These are phyloP conservation scores for Backusella morwellensis DNA, from an alignment of 192 early-diverging fungal genomes.

Conservation along the genomic window DNA sequence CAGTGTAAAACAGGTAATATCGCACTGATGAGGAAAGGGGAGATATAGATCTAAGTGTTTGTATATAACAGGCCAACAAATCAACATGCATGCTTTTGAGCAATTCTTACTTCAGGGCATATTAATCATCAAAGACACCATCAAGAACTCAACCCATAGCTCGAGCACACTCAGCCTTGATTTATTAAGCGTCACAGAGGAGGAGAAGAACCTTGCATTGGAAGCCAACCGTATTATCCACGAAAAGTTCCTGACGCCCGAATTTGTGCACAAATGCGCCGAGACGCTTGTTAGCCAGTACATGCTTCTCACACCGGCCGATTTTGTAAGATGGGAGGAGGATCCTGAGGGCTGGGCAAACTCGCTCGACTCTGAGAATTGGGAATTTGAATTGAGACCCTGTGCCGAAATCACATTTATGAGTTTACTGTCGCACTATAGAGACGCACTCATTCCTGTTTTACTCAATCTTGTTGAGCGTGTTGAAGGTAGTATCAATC, in stretches of 20 bases:
- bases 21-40: not conserved
- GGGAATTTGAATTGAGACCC: constrained; percentile 75
- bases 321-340: constrained; percentile 78
- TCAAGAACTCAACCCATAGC: constrained; percentile 57
- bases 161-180: constrained; percentile 16
- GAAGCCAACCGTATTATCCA: constrained; percentile 58
- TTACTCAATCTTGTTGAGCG: constrained; percentile 59
- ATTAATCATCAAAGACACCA: constrained; percentile 59
- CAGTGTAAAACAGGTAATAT: constrained; percentile 2
- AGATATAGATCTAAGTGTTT: not conserved
- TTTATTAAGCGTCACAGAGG: constrained; percentile 25
- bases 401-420: constrained; percentile 85
- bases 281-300: constrained; percentile 75
- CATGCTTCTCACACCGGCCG: constrained; percentile 63
- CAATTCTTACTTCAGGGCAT: constrained; percentile 75
- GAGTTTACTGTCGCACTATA: constrained; percentile 69
- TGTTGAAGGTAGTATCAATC: constrained; percentile 41
- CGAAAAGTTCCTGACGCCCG: constrained; percentile 63
- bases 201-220: constrained; percentile 48
- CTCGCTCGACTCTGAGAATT: constrained; percentile 81
- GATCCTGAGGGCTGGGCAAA: constrained; percentile 83
- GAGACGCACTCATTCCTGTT: constrained; percentile 57
- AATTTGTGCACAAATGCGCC: constrained; percentile 62
- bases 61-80: constrained; percentile 12
- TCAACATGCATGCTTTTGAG: constrained; percentile 40